Evolutionary conservation across 2,329 filamentous ascomycete species (phyloP), one percentile per base, ranked within the genome.

Genomic region (Paramyrothecium sp.): DNA sequence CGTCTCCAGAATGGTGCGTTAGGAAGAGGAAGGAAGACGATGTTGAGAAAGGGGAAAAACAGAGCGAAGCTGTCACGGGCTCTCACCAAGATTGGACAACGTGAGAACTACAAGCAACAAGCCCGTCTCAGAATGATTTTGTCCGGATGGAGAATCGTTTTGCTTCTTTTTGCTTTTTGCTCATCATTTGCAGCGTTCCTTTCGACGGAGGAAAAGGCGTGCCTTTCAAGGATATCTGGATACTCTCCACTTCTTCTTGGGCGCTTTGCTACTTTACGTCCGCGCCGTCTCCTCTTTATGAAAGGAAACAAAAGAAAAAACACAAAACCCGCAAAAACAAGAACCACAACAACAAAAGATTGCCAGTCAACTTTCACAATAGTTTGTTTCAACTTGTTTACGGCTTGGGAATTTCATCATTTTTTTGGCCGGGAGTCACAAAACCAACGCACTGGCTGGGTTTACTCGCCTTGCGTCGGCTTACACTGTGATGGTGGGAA

Each of bases 401-500:
- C 13, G 13, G 38, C 13, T 44, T 44, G 38, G 26, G 26, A 30
- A 5, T 30, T 30, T 30, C 10, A 30, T 30, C 26, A 30, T 30
- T 30, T 30, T 30, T 44, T 44, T 16, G 5, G 38, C n/a, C 13
- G n/a, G 5, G n/a, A 44, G n/a, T n/a, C n/a, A 44, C 3, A 12
- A 7, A 44, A 44, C 54, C 59, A 52, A 59, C 26, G 26, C 26
- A 30, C 10, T 10, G 26, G 26, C 10, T 10, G 26, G 26, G 26
- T 30, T 30, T 30, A 30, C 26, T 30, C 10, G 10, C 26, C 4
- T 30, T 30, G 26, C 26, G 26, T 30, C 26, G 26, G 4, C 10
- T 10, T 30, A 30, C 26, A 30, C 26, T 10, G 51, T 56, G 55
- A 49, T 53, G 21, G 53, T 59, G 47, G n/a, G 38, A 54, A 59